Base-by-base conservation (phyloP, 1,284 basidiomycete species). In the Pseudozyma hubeiensis region DNA sequence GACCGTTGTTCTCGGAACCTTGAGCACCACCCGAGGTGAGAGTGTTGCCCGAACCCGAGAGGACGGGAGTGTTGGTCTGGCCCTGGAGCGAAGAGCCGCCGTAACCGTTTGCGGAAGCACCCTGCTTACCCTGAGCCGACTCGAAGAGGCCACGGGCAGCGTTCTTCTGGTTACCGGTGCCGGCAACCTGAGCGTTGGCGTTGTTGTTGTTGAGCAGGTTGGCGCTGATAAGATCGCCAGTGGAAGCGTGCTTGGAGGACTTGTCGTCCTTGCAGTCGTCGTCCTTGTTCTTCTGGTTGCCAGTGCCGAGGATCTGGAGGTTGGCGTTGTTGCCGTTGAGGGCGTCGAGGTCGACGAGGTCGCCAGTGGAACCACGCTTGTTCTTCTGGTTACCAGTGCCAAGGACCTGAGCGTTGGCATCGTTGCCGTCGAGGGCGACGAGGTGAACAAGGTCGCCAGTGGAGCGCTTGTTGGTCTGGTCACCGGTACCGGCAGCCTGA, bases 291-390 rank as follows among this genome's bases (percentile, higher is more conserved):
- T 54, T 54, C 52, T 63, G 60, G 60, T 51, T 55, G 60, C 60
- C 60, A 31, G 60, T 63, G 34, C 53, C 53, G 17, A 63, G 53
- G 48, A 63, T 34, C 43, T 52, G 53, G 11, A 55, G 29, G 53
- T 63, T 63, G 48, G 60, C 53, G 35, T 55, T 17, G 53, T 63
- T 63, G 48, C 41, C 47, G 60, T 63, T 56, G 60, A 55, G 47
- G 9, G 53, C 53, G 19, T 47, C 34, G 43, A 37, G 31, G 48
- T 55, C 53, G 35, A 63, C 30, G 29, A 63, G 40, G 53, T 52
- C 49, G 39, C 57, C 57, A 30, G 50, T 61, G n/a, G 49, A 34
- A 14, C 34, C 45, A 33, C 51, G 46, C 50, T 59, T 54, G 52
- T 39, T 33, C 24, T 39, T 41, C 63, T 65, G 63, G 56, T 51